Evolutionary conservation across 345 rosid genomes (phyloP).

Genomic region (Lepidium africanum): DNA sequence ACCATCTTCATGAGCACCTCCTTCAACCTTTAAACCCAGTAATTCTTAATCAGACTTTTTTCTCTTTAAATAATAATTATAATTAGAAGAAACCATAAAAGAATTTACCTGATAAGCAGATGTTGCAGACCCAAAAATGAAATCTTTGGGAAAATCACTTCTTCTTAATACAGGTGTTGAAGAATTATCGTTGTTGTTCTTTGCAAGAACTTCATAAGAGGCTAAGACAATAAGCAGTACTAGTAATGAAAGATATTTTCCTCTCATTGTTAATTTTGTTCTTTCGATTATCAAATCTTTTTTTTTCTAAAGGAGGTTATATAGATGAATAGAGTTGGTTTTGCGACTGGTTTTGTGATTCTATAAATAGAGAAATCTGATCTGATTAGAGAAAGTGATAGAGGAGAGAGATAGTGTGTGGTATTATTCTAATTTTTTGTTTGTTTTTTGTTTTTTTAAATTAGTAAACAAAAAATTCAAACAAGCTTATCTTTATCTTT

Average conservation of each 20-base stretch:
- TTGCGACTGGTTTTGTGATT: background rate
- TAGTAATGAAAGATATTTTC: background rate
- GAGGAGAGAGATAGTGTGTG: background rate
- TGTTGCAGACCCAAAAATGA: conserved; percentile 34
- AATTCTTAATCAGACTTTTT: background rate
- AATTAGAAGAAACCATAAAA: background rate
- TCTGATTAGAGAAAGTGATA: background rate
- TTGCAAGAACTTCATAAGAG: conserved; percentile 15
- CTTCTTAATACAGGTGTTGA: conserved; percentile 4
- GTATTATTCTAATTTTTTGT: background rate
- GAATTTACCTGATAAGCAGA: conserved; percentile 32
- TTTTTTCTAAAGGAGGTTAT: background rate
- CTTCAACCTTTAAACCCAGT: conserved; percentile 23
- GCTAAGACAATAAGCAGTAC: conserved; percentile 9
- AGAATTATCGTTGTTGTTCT: background rate
- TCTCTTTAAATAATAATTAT: background rate
- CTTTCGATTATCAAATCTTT: background rate
- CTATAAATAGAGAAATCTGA: background rate
- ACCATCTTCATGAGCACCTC: conserved; percentile 42
- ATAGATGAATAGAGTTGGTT: background rate
- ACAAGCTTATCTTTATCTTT: background rate
- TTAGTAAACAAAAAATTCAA: background rate
- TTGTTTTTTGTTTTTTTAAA: background rate
- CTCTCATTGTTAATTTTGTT: conserved; percentile 14
- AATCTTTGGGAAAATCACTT: conserved; percentile 33